These are phyloP conservation scores for Amborella trichopoda DNA, from an alignment of 164 flowering plant genomes.

Conservation along the genomic window DNA sequence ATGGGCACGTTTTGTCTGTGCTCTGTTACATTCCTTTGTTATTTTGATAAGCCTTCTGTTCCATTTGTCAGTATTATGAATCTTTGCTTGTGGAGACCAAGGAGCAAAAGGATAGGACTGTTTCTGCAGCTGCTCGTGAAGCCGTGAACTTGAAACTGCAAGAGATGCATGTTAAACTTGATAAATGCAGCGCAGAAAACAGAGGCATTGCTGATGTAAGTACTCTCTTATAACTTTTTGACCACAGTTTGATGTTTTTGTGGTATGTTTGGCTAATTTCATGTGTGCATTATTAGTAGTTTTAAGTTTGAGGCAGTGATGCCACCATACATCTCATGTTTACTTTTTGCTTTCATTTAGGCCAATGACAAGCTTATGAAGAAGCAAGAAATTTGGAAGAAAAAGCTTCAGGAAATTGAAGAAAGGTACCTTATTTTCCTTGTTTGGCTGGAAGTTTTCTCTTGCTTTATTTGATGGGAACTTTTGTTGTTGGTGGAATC, in stretches of 20 bases:
- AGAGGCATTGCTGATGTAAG: conserved; percentile 42
- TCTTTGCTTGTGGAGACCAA: conserved; percentile 56
- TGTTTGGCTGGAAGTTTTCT: background rate
- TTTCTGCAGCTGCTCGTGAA: conserved; percentile 53
- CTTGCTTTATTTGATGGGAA: background rate
- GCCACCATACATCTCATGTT: background rate
- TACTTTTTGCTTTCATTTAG: conserved; percentile 21
- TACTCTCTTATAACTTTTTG: conserved; percentile 4
- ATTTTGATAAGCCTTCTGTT: background rate
- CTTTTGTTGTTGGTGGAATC: background rate
- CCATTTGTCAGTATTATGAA: conserved; percentile 56
- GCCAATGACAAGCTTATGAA: conserved; percentile 50
- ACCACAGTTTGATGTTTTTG: too few relatives aligned
- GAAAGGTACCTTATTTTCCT: conserved; percentile 27
- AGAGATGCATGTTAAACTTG: conserved; percentile 47
- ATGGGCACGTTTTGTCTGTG: background rate
- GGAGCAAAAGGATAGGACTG: conserved; percentile 34
- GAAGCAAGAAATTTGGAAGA: conserved; percentile 47
- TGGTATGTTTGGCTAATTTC: too few relatives aligned
- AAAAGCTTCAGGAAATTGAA: conserved; percentile 45
- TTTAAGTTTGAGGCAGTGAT: too few relatives aligned
- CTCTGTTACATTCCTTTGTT: background rate
- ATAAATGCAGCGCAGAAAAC: conserved; percentile 43
- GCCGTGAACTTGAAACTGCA: conserved; percentile 40
- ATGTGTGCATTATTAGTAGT: too few relatives aligned